phyloP scores from a whole-genome alignment of 345 rosid species.

The Combretum micranthum region DNA sequence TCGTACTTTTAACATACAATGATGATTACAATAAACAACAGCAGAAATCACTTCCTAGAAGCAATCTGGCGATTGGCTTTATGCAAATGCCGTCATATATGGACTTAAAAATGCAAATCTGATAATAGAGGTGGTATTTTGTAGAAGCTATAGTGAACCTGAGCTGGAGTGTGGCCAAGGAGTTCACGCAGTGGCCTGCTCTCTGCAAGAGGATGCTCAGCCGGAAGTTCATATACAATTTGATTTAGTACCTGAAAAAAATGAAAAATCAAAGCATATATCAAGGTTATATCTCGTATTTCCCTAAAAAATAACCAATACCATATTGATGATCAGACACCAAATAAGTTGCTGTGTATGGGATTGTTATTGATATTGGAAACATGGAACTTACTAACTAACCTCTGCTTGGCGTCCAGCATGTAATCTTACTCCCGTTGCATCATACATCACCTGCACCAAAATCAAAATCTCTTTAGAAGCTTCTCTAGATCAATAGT shows the following conservation, averaged over 20 bases:
- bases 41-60: too few relatives aligned
- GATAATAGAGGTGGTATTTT: too few relatives aligned
- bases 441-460: constrained; percentile 91
- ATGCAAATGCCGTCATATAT: too few relatives aligned
- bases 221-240: constrained; percentile 91
- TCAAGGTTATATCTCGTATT: not conserved
- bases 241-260: constrained; percentile 73
- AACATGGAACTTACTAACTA: not conserved
- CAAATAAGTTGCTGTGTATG: too few relatives aligned
- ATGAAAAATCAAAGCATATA: not conserved
- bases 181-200: constrained; percentile 84
- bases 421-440: constrained; percentile 87
- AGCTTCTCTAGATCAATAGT: not conserved
- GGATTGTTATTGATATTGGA: too few relatives aligned
- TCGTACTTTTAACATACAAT: too few relatives aligned
- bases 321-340: too few relatives aligned
- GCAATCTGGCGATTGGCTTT: too few relatives aligned
- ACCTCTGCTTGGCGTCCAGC: constrained; percentile 99
- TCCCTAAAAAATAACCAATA: too few relatives aligned
- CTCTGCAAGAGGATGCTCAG: constrained; percentile 92
- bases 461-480: not conserved
- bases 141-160: constrained; percentile 32
- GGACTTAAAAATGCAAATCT: too few relatives aligned
- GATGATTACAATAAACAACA: too few relatives aligned
- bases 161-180: constrained; percentile 93